These are phyloP conservation scores for Agroathelia rolfsii DNA, from an alignment of 1,284 basidiomycete species.

Conservation along the genomic window DNA sequence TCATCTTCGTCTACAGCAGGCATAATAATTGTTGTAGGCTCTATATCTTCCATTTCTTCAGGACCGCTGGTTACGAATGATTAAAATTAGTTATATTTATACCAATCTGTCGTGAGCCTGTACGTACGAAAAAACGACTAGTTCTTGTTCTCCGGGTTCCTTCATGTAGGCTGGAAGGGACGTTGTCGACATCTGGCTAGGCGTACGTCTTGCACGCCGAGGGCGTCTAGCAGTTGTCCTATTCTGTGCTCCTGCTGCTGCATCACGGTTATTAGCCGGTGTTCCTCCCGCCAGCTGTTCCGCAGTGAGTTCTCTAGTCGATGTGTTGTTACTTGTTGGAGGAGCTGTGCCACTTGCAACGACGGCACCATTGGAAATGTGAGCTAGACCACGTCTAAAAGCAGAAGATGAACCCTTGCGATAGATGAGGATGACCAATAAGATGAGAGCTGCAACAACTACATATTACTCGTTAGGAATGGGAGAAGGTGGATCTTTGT, in stretches of 20 bases:
- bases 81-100: conserved; percentile 4
- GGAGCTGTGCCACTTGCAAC: no score
- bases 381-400: no score
- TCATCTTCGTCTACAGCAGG: conserved; percentile 20
- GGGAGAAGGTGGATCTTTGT: no score
- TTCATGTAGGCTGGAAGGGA: conserved; percentile 69
- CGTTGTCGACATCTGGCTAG: conserved; percentile 61
- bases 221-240: conserved; percentile 23
- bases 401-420: no score
- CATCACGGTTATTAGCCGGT: conserved; percentile 13
- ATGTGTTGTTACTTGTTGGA: no score
- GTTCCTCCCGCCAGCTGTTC: conserved; percentile 33
- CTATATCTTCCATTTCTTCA: conserved; percentile 28
- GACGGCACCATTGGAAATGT: no score
- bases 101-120: not conserved
- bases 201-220: conserved; percentile 40
- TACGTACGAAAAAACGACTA: conserved; percentile 59
- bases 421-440: no score
- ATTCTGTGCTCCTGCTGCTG: conserved; percentile 13
- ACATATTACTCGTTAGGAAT: no score
- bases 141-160: conserved; percentile 68
- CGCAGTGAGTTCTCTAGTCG: conserved; percentile 30
- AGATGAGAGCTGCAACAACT: no score
- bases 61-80: conserved; percentile 23
- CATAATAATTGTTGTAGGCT: conserved; percentile 22